Conservation (phyloP, 805 yeast genomes). For the Kazachstania taianensis region DNA sequence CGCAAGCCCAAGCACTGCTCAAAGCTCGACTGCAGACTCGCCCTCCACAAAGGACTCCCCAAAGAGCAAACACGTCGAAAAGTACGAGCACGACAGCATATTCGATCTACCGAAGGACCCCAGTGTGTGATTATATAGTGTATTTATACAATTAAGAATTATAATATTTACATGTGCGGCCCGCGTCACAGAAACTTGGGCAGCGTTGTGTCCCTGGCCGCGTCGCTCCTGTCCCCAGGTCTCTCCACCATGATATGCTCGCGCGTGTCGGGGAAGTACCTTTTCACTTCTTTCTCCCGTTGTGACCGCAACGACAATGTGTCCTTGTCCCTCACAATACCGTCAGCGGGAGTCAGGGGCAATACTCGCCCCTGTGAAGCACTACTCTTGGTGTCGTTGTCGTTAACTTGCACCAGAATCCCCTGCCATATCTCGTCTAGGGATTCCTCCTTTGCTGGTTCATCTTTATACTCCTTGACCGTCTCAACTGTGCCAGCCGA, state of each 20-base stretch:
- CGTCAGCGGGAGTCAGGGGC: slow-evolving; percentile 5
- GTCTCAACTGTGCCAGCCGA: background rate
- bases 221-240: slow-evolving; percentile 33
- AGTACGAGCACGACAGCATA: too few relatives aligned
- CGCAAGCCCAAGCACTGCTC: too few relatives aligned
- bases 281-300: slow-evolving; percentile 21
- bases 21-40: too few relatives aligned
- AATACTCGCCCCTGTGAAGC: background rate
- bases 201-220: slow-evolving; percentile 30
- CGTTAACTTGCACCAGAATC: slow-evolving; percentile 17
- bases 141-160: background rate
- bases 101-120: too few relatives aligned
- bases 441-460: slow-evolving; percentile 16
- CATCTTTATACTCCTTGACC: slow-evolving; percentile 1
- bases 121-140: too few relatives aligned
- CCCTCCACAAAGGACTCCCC: too few relatives aligned
- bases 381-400: background rate
- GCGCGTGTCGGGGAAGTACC: slow-evolving; percentile 27
- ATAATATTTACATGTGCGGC: background rate
- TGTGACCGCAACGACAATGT: slow-evolving; percentile 11
- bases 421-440: slow-evolving; percentile 24
- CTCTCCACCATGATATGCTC: slow-evolving; percentile 30
- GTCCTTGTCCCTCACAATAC: slow-evolving; percentile 14
- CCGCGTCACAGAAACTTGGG: slow-evolving; percentile 28
- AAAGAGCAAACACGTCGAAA: too few relatives aligned